Evolutionary conservation across 1,139 yeast species (phyloP), one percentile per base, ranked within the genome.

Genomic region (Lodderomyces margitis): DNA sequence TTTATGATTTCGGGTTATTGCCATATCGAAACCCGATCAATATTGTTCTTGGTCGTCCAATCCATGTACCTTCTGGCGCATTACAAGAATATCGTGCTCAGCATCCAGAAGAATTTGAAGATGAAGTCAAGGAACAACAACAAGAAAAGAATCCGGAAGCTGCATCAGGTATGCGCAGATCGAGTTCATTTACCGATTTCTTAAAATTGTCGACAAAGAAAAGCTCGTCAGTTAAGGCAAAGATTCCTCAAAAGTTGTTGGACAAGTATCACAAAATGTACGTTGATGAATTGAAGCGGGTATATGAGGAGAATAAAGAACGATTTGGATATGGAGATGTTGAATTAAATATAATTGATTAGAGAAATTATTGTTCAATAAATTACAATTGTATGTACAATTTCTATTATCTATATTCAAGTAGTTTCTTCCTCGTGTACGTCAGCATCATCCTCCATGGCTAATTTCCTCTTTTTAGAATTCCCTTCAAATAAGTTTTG

Each of bases 1-100:
- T 91, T 54, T 87, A 91, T 56, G 96, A 91, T 58, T 87, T 87
- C 64, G 98, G 98, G 0, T 68, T 92, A 33, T 65, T 94, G 47
- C 98, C 98, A 1, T 91, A 79, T 59, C 72, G 97, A 50, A 77
- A 83, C 44, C 88, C 91, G 1, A 84, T 92, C 42, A 75, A 87
- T 50, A 76, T 91, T 19, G 88, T 87, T 28, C 79, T 86, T 36
- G 98, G 98, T 0, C 68, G 68, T 32, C 97, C 98, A 2, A 85
- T 92, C 16, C 70, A 77, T 31, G 78, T 91, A 4, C 88, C 91
- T 2, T 53, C 59, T 4, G 64, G 66, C 15, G 55, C 61, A n/a
- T 46, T 70, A 28, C 60, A 58, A 35, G 68, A 66, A 1, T 66
- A 66, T 46, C 54, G 54, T 40, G 46, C 50, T 15, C 50, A 61